Conservation (phyloP, 1,139 yeast genomes). For the Pichia sp. region DNA sequence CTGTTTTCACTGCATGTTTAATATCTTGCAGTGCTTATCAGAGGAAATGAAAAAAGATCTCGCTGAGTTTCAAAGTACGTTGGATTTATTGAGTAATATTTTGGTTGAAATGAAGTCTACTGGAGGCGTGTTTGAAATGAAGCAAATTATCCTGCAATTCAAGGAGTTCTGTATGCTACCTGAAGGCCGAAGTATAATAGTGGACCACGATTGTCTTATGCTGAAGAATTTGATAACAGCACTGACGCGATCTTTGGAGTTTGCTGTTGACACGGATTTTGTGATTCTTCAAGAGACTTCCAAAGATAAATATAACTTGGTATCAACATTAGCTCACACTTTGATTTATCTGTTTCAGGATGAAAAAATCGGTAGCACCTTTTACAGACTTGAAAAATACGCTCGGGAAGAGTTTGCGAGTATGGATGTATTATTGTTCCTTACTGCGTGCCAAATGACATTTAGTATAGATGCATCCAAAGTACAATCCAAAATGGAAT, state of each 20-base stretch:
- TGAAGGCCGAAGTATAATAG: constrained; percentile 3
- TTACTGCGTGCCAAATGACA: constrained; percentile 11
- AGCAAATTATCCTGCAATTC: constrained; percentile 13
- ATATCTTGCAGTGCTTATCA: constrained; percentile 1
- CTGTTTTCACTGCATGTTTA: constrained; percentile 16
- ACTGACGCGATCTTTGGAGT: constrained; percentile 2
- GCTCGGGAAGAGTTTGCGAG: not conserved
- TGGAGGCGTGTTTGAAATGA: constrained; percentile 18
- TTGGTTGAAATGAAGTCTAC: constrained; percentile 2
- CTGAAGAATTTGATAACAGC: constrained; percentile 7
- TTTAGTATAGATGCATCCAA: constrained; percentile 5
- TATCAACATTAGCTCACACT: constrained; percentile 8
- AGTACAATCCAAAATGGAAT: not conserved
- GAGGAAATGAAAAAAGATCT: not conserved
- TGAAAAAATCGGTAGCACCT: constrained; percentile 10
- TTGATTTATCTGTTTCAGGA: constrained; percentile 7
- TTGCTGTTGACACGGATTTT: constrained; percentile 5
- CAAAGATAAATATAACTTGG: constrained; percentile 2
- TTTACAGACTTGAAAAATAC: constrained; percentile 7
- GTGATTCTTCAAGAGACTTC: constrained; percentile 1
- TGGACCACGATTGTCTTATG: constrained; percentile 1
- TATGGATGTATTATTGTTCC: constrained; percentile 2
- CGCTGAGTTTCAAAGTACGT: not conserved
- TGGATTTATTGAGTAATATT: constrained; percentile 9
- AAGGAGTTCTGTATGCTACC: constrained; percentile 6